Evolutionary conservation across 805 yeast species (phyloP).

Genomic region (Ogataea haglerorum): DNA sequence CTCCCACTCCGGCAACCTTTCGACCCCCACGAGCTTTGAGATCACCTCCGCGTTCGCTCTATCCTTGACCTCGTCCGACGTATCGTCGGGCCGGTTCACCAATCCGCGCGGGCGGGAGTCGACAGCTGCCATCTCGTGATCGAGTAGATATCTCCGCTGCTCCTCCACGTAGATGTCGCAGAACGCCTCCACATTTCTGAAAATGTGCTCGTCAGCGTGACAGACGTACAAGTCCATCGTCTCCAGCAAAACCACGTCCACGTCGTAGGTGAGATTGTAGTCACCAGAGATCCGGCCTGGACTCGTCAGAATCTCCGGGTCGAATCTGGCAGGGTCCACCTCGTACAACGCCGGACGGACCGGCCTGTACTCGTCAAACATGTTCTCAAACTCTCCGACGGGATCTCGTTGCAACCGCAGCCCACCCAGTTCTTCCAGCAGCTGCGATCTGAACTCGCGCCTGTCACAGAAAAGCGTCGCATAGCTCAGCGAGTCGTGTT

Average conservation of each 20-base stretch:
- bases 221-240: constrained; percentile 18
- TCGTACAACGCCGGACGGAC: constrained; percentile 29
- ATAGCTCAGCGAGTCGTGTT: constrained; percentile 48
- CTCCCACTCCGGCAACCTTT: background rate
- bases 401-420: constrained; percentile 43
- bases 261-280: constrained; percentile 12
- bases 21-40: background rate
- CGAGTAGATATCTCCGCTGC: constrained; percentile 9
- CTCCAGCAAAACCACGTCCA: constrained; percentile 20
- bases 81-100: constrained; percentile 4
- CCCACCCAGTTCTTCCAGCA: constrained; percentile 40
- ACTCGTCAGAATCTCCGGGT: constrained; percentile 35
- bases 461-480: constrained; percentile 40
- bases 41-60: constrained; percentile 3
- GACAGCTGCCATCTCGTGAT: constrained; percentile 2
- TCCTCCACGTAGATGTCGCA: constrained; percentile 10
- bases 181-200: constrained; percentile 1
- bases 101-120: background rate
- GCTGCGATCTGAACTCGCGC: constrained; percentile 43
- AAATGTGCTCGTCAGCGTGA: constrained; percentile 5
- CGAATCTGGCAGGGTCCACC: constrained; percentile 42
- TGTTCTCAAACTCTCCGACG: constrained; percentile 30
- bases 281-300: constrained; percentile 13
- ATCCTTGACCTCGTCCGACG: constrained; percentile 4
- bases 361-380: constrained; percentile 1